Evolutionary conservation across 306 rosid genomes (phyloP).

Genomic region (Inga laurina): DNA sequence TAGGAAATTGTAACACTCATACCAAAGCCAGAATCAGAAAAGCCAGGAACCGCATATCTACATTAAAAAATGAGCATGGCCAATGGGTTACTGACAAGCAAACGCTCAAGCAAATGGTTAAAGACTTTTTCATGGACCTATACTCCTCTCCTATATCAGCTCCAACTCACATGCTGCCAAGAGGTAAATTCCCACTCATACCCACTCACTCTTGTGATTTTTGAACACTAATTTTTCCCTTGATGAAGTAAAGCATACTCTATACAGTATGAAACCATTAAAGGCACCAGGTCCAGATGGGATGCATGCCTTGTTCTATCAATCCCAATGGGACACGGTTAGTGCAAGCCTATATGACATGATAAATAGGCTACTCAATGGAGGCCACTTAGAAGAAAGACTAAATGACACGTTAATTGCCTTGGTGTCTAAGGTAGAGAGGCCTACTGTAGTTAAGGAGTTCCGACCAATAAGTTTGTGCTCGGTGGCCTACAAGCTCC

Average conservation of each 20-base stretch:
- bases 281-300: too few relatives aligned
- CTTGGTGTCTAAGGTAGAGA: too few relatives aligned
- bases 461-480: neutral
- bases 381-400: too few relatives aligned
- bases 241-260: too few relatives aligned
- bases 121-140: neutral
- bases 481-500: neutral
- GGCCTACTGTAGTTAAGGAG: too few relatives aligned
- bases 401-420: too few relatives aligned
- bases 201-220: rapidly evolving
- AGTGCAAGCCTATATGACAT: too few relatives aligned
- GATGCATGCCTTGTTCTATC: neutral
- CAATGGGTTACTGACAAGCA: rapidly evolving
- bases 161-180: too few relatives aligned
- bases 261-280: too few relatives aligned
- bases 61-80: neutral
- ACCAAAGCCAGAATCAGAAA: neutral
- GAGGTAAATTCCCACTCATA: neutral
- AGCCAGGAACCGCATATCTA: rapidly evolving
- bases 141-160: neutral
- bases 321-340: neutral
- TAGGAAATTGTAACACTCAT: neutral
- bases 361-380: too few relatives aligned
- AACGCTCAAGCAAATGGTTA: neutral
- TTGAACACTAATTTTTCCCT: too few relatives aligned